Evolutionary conservation across 108 stramenopile species (phyloP), one percentile per base, ranked within the genome.

Genomic region (Discostella pseudostelligera): DNA sequence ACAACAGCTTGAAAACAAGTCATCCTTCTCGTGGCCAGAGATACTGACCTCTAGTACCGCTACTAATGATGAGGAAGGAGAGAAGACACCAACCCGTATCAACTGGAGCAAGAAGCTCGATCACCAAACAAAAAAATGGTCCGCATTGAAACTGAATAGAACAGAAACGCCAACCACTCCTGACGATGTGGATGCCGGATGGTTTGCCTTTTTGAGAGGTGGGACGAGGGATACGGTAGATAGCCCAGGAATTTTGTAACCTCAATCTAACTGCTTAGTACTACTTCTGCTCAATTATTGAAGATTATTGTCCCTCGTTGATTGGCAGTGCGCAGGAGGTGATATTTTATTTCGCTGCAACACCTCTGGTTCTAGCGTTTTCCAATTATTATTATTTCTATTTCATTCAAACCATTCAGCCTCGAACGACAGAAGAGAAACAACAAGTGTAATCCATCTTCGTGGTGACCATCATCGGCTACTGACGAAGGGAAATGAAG

Each of bases 401-500:
- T n/a, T n/a, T n/a, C n/a, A n/a, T n/a, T n/a, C n/a, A n/a, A n/a
- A n/a, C n/a, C n/a, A n/a, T n/a, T n/a, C n/a, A n/a, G n/a, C n/a
- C n/a, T n/a, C n/a, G n/a, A n/a, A n/a, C n/a, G n/a, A n/a, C n/a
- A n/a, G n/a, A n/a, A n/a, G n/a, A n/a, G n/a, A n/a, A n/a, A n/a
- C n/a, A n/a, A n/a, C n/a, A n/a, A n/a, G n/a, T n/a, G n/a, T n/a
- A n/a, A n/a, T n/a, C n/a, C n/a, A n/a, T n/a, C n/a, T n/a, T n/a
- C n/a, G n/a, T n/a, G n/a, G n/a, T n/a, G n/a, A n/a, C 42, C n/a
- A 12, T 43, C n/a, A n/a, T 8, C 42, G 25, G n/a, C 35, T 51
- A 39, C 20, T 39, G 19, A 6, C 48, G 36, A 32, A 87, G 78
- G 80, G 68, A 86, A 1, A 49, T 12, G 14, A 62, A 71, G 5